Percentiles rank a stretch among this genome's conserved stretches.
phyloP scores from a whole-genome alignment of 257 asterid species.

The Sherardia arvensis region DNA sequence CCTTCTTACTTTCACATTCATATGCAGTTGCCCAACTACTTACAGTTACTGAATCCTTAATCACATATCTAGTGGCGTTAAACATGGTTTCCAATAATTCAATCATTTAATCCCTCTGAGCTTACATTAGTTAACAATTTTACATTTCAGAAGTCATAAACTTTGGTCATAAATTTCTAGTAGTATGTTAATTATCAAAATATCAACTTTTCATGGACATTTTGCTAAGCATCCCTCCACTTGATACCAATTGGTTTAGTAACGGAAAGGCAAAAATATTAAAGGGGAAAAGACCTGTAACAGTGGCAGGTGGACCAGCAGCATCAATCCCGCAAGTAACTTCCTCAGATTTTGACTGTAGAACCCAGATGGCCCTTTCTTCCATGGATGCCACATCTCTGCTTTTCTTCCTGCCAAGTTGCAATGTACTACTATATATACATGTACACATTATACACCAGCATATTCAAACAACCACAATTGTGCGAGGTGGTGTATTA shows the following conservation, averaged over 20 bases:
- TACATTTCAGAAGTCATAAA: neutral
- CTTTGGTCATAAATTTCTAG: too few species aligned
- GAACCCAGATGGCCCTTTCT: constrained; percentile 48
- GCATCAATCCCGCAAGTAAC: constrained; percentile 50
- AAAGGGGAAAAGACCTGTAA: constrained; percentile 33
- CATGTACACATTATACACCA: too few species aligned
- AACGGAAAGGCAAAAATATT: too few species aligned
- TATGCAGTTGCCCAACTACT: neutral
- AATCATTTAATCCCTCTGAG: neutral
- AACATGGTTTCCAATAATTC: neutral
- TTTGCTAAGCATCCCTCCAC: neutral
- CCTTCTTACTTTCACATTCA: neutral
- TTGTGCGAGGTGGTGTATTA: too few species aligned
- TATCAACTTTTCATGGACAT: neutral
- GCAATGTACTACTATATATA: neutral
- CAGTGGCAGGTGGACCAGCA: constrained; percentile 52
- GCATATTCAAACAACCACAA: too few species aligned
- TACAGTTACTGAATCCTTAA: neutral
- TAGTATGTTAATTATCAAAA: too few species aligned
- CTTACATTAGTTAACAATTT: neutral
- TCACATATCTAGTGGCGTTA: neutral
- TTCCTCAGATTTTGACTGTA: constrained; percentile 47
- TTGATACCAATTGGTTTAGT: too few species aligned
- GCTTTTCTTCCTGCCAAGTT: neutral
- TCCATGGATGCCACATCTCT: constrained; percentile 50